Evolutionary conservation across 108 stramenopile species (phyloP).

Genomic region (Cyclostephanos tholiformis): DNA sequence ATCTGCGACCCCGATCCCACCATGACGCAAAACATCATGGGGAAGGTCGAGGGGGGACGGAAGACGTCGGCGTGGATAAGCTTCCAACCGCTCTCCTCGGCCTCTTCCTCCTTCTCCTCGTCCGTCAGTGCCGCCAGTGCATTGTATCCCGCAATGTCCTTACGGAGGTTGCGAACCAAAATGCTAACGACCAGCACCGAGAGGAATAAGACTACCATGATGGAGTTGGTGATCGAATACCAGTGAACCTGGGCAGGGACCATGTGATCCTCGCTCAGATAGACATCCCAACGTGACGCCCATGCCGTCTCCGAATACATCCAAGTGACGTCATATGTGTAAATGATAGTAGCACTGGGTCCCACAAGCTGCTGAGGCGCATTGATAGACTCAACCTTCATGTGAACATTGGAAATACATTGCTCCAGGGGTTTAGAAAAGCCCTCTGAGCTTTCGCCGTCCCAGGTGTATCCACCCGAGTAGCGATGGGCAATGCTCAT

Average conservation of each 20-base stretch:
- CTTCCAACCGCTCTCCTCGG: slow-evolving; percentile 96
- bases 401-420: slow-evolving; percentile 54
- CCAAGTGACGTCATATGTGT: slow-evolving; percentile 98
- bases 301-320: slow-evolving; percentile 86
- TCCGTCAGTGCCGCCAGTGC: slow-evolving; percentile 84
- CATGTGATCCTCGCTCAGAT: slow-evolving; percentile 89
- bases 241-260: slow-evolving; percentile 97
- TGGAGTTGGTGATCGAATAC: slow-evolving; percentile 96
- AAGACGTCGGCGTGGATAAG: slow-evolving; percentile 99
- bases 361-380: slow-evolving; percentile 56
- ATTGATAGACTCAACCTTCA: slow-evolving; percentile 51
- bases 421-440: slow-evolving; percentile 67
- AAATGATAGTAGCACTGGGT: slow-evolving; percentile 78
- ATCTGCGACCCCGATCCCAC: slow-evolving; percentile 94
- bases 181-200: slow-evolving; percentile 93
- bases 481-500: slow-evolving; percentile 87
- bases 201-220: slow-evolving; percentile 95
- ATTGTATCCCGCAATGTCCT: slow-evolving; percentile 97
- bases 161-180: slow-evolving; percentile 93
- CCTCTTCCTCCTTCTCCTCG: slow-evolving; percentile 90
- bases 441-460: slow-evolving; percentile 65
- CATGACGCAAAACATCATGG: slow-evolving; percentile 95
- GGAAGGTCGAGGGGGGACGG: slow-evolving; percentile 92
- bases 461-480: slow-evolving; percentile 75
- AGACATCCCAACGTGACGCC: slow-evolving; percentile 98